Conservation (phyloP, 768 basidiomycete species). For the Mycena rosella region DNA sequence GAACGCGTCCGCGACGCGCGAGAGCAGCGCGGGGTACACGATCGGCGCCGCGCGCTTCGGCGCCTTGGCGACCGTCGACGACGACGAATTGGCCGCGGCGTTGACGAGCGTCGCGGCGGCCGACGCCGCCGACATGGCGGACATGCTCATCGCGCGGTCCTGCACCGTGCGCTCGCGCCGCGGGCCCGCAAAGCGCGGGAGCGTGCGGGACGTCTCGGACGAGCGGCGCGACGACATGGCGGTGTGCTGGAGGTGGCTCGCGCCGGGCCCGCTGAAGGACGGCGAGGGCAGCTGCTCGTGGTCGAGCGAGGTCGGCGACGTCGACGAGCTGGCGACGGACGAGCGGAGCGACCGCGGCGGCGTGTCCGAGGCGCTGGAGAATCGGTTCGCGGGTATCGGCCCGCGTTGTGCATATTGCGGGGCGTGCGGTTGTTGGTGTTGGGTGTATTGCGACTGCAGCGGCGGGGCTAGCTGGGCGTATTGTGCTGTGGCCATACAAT, state of each 20-base stretch:
- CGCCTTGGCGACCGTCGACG: conserved; percentile 36
- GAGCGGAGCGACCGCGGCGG: conserved; percentile 53
- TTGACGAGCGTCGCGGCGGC: background rate
- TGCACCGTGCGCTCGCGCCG: conserved; percentile 72
- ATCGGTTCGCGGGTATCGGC: conserved; percentile 47
- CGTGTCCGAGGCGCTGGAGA: conserved; percentile 53
- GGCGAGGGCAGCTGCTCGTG: conserved; percentile 43
- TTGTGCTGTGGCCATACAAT: background rate
- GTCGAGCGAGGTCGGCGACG: conserved; percentile 58
- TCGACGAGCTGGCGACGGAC: conserved; percentile 52
- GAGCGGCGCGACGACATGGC: conserved; percentile 66
- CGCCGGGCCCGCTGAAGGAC: conserved; percentile 28
- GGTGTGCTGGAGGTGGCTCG: too few species aligned
- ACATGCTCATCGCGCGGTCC: conserved; percentile 85
- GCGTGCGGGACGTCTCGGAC: conserved; percentile 76
- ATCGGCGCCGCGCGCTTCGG: conserved; percentile 68
- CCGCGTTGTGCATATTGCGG: too few species aligned
- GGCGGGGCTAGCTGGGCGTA: conserved; percentile 1
- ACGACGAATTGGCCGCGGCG: too few species aligned
- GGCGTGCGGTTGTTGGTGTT: conserved; percentile 37
- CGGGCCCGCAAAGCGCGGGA: conserved; percentile 62
- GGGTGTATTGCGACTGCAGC: conserved; percentile 16
- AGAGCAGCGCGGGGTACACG: conserved; percentile 96
- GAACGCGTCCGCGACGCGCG: conserved; percentile 95
- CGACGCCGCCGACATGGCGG: conserved; percentile 49